Conservation (phyloP, 139 green algal species). For the Micractinium sp. region DNA sequence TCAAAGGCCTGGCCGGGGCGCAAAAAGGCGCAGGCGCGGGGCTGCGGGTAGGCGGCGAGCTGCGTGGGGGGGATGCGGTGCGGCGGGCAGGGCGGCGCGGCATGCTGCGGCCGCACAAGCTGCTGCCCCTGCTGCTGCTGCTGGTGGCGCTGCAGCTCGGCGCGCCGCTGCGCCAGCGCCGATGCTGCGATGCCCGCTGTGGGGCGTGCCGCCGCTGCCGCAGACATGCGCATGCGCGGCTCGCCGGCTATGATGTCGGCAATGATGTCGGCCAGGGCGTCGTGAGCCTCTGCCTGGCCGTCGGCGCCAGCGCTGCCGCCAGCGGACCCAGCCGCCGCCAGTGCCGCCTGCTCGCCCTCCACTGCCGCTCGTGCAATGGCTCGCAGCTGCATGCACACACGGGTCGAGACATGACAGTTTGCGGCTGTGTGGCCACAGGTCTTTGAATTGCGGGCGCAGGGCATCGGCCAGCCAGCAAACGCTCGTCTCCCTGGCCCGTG, state of each 20-base stretch:
- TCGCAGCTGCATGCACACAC: background rate
- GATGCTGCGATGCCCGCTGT: background rate
- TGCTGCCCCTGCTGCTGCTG: background rate
- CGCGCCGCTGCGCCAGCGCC: background rate
- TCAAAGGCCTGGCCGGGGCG: constrained; percentile 48
- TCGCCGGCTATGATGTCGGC: background rate
- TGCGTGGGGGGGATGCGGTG: background rate
- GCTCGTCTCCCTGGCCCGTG: too few relatives aligned
- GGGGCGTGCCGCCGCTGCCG: background rate
- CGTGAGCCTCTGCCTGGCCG: background rate
- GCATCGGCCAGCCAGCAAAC: too few relatives aligned
- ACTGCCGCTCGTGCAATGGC: background rate
- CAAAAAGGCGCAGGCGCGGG: constrained; percentile 51
- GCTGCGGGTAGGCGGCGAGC: constrained; percentile 8
- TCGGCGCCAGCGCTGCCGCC: background rate
- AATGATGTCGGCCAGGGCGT: background rate
- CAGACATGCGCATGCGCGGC: background rate
- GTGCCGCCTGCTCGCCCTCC: too few relatives aligned
- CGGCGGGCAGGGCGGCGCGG: background rate
- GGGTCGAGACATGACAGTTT: too few relatives aligned
- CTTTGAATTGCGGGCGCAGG: background rate
- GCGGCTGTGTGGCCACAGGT: too few relatives aligned
- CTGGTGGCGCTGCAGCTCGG: background rate
- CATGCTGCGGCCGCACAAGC: background rate
- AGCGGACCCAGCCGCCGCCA: too few relatives aligned